Evolutionary conservation across 2,329 filamentous ascomycete species (phyloP), one percentile per base, ranked within the genome.

Genomic region (Pestalotiopsis sp.): DNA sequence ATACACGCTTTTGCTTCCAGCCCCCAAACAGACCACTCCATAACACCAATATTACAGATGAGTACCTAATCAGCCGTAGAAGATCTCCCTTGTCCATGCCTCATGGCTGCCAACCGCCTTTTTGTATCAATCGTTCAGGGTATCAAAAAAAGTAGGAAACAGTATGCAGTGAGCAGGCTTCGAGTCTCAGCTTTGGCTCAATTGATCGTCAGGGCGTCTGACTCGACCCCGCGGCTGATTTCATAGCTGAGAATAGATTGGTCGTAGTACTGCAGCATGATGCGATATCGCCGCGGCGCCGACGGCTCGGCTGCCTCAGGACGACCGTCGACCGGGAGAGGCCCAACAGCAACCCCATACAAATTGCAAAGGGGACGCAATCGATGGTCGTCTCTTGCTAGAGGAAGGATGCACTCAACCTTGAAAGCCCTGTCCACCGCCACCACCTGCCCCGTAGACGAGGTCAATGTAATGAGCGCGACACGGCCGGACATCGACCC

Each of bases 231-330:
- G 31, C 86, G 81, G 59, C 79, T 83, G 66, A 94, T 78, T 77
- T 93, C 90, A 80, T 94, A 95, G 69, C 87, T 90, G 71, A 93
- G 75, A 36, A 95, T 86, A 2, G 87, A 87, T 73, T 93, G 89
- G 78, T 94, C 89, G 68, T 86, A 85, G 76, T 91, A 95, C 76
- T 93, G 90, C 78, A 95, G 79, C 76, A 95, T 86, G 68, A 95
- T 72, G 69, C 91, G 82, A 41, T 57, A 68, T 25, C 65, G 58
- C 45, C 75, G 76, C 68, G 82, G 78, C 14, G 62, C 57, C 41
- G 75, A 74, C 69, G 82, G 78, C 39, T 75, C 70, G 7, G 74
- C 69, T 66, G 72, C 65, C 0, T 73, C 72, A 14, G 64, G 66
- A 60, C 76, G 74, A 7, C 73, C 78, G 0, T 82, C 76, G 64